Conservation (phyloP, 2,329 filamentous ascomycete species). For the Paecilomyces niveus region DNA sequence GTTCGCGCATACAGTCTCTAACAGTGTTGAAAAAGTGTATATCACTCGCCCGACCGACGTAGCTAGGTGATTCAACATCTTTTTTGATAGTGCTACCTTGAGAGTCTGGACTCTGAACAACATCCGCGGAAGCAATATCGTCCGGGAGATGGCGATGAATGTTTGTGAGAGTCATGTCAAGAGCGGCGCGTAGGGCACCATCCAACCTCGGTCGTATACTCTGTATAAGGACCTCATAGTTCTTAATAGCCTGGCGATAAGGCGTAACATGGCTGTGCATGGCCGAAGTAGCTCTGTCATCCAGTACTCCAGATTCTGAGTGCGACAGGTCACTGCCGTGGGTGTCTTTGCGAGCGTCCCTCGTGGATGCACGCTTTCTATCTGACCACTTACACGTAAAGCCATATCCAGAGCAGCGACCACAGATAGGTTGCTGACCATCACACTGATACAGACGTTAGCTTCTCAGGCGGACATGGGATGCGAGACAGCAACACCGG, state of each 20-base stretch:
- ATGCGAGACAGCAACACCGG: background rate
- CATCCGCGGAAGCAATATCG: constrained; percentile 3
- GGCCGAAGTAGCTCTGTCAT: background rate
- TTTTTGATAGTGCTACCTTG: background rate
- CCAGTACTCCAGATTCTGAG: background rate
- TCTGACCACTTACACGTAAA: constrained; percentile 18
- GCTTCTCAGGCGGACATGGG: background rate
- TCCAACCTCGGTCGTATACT: constrained; percentile 9
- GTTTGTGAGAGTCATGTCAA: constrained; percentile 14
- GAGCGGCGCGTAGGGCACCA: constrained; percentile 6
- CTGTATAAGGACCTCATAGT: constrained; percentile 11
- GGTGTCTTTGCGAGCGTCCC: constrained; percentile 1
- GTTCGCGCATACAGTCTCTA: constrained; percentile 15
- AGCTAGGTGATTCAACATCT: constrained; percentile 15
- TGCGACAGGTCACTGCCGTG: background rate
- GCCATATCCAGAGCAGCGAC: constrained; percentile 20
- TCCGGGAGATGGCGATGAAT: constrained; percentile 9
- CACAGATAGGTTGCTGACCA: constrained; percentile 18
- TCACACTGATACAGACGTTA: constrained; percentile 15
- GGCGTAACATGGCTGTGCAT: constrained; percentile 2
- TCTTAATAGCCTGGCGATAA: constrained; percentile 5
- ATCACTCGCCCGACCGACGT: constrained; percentile 33
- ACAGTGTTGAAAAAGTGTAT: constrained; percentile 31
- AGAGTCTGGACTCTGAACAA: background rate
- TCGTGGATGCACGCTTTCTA: constrained; percentile 5